Conservation (phyloP, 78 protist species). For the Dictyostelium brefeldianum region DNA sequence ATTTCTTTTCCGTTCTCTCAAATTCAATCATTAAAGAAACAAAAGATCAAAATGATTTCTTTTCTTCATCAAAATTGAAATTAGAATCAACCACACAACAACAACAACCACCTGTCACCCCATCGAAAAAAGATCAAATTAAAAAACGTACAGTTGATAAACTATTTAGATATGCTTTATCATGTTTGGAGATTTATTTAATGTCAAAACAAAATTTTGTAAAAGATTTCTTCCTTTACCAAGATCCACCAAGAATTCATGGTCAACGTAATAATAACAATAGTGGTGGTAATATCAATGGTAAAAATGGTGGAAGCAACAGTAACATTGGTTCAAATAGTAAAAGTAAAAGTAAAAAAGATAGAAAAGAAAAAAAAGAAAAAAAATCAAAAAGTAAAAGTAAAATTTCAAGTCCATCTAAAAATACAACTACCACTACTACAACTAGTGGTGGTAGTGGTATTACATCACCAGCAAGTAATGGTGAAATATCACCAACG, state of each 20-base stretch:
- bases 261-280: slow-evolving; percentile 6
- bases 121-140: background rate
- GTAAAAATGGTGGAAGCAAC: background rate
- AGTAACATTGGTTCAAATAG: background rate
- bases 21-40: slow-evolving; percentile 26
- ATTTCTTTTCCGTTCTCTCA: slow-evolving; percentile 24
- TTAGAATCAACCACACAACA: background rate
- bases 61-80: slow-evolving; percentile 26
- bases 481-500: background rate
- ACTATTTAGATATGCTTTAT: slow-evolving; percentile 32
- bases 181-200: slow-evolving; percentile 36
- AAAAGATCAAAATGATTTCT: slow-evolving; percentile 76
- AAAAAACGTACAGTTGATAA: slow-evolving; percentile 59
- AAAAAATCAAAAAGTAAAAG: background rate
- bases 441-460: background rate
- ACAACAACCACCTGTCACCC: slow-evolving; percentile 14
- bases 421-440: background rate
- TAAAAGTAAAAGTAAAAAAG: background rate
- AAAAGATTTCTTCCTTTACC: slow-evolving; percentile 38
- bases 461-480: background rate
- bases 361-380: slow-evolving; percentile 12
- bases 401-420: background rate
- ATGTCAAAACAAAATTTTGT: slow-evolving; percentile 49
- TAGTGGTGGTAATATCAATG: background rate
- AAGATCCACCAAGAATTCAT: slow-evolving; percentile 41